Evolutionary conservation across 2,329 filamentous ascomycete species (phyloP).

Genomic region (Colletotrichum brevisporum): DNA sequence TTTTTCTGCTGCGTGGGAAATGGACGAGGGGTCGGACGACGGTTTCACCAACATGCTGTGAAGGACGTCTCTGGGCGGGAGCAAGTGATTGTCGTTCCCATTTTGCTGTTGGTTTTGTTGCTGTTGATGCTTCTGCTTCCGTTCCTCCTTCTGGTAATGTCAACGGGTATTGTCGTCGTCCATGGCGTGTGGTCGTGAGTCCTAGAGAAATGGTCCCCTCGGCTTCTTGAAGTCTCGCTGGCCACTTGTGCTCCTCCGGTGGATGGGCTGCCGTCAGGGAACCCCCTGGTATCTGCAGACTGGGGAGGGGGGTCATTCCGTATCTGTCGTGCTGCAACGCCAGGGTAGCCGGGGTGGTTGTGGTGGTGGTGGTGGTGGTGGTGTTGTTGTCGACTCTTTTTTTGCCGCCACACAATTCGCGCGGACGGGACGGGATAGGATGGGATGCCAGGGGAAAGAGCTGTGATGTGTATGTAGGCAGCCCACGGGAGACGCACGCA

Average conservation of each 20-base stretch:
- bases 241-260: constrained; percentile 1
- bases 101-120: not conserved
- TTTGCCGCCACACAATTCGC: constrained; percentile 30
- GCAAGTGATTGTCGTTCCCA: not conserved
- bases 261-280: constrained; percentile 34
- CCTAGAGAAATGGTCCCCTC: too few species aligned
- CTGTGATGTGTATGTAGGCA: too few species aligned
- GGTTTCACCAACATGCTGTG: constrained; percentile 29
- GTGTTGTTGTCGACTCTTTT: constrained; percentile 12
- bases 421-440: not conserved
- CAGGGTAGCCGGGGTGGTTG: constrained; percentile 26
- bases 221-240: constrained; percentile 14
- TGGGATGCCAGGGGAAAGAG: constrained; percentile 1
- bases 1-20: constrained; percentile 16
- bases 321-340: constrained; percentile 41
- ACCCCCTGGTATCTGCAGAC: constrained; percentile 38
- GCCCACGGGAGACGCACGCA: too few species aligned
- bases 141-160: too few species aligned
- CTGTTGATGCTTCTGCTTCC: not conserved
- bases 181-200: too few species aligned
- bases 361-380: too few species aligned
- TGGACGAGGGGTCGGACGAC: constrained; percentile 17
- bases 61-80: not conserved
- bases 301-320: constrained; percentile 34
- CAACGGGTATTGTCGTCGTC: too few species aligned